Conservation (phyloP, 106 monocot genomes). For the Narthecium ossifragum region DNA sequence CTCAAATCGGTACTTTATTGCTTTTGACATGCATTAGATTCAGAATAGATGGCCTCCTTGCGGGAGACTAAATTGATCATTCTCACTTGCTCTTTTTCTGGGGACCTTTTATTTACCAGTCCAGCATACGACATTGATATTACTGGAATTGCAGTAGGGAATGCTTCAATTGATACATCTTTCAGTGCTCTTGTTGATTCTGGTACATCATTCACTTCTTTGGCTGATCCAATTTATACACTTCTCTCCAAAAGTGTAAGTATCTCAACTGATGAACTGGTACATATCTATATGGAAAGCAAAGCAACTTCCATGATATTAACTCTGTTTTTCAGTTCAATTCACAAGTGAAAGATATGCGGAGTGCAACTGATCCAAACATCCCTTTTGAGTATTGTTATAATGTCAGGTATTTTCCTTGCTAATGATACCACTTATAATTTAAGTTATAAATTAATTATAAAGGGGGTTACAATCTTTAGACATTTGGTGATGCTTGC, state of each 20-base stretch:
- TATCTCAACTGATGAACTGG: neutral
- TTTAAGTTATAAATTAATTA: neutral
- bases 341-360: constrained; percentile 33
- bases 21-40: neutral
- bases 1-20: neutral
- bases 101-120: constrained; percentile 27
- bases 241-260: constrained; percentile 50
- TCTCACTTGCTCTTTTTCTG: neutral
- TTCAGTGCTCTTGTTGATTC: constrained; percentile 78
- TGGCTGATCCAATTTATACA: constrained; percentile 71
- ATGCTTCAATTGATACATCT: constrained; percentile 16
- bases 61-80: neutral
- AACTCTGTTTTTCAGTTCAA: constrained; percentile 46
- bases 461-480: neutral
- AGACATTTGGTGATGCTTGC: constrained; percentile 9
- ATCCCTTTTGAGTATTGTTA: constrained; percentile 87
- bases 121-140: constrained; percentile 61
- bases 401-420: constrained; percentile 6
- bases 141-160: constrained; percentile 51
- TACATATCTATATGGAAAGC: neutral
- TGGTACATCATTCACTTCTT: constrained; percentile 82
- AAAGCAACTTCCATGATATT: constrained; percentile 9
- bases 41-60: neutral
- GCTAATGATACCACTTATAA: neutral
- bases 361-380: constrained; percentile 7